These are phyloP conservation scores for Starmerella ratchasimensis DNA, from an alignment of 805 yeast genomes.

Conservation along the genomic window DNA sequence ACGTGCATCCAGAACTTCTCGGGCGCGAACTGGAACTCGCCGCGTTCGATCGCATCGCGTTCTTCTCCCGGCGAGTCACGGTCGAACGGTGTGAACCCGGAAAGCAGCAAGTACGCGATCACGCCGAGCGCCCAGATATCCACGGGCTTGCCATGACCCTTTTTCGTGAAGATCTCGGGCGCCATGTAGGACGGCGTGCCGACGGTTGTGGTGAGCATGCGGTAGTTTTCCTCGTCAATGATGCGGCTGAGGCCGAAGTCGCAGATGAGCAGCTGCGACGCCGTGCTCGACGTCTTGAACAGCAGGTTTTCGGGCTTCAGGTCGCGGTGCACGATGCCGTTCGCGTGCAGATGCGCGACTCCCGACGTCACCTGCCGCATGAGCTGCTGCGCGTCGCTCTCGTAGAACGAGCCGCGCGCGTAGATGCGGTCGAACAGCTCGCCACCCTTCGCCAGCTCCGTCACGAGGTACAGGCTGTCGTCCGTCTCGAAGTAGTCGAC, in stretches of 20 bases:
- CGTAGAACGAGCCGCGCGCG: conserved; percentile 34
- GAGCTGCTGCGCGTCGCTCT: conserved; percentile 37
- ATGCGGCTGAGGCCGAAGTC: conserved; percentile 55
- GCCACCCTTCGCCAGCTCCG: conserved; percentile 55
- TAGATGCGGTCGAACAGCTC: conserved; percentile 52
- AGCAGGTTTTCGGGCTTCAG: conserved; percentile 59
- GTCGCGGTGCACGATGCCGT: conserved; percentile 56
- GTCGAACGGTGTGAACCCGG: conserved; percentile 69
- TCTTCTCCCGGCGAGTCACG: conserved; percentile 60
- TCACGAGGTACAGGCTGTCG: conserved; percentile 39
- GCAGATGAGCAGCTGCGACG: conserved; percentile 36
- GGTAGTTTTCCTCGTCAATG: conserved; percentile 29
- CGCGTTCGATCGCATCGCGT: conserved; percentile 42
- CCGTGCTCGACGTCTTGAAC: conserved; percentile 31
- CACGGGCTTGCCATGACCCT: conserved; percentile 45
- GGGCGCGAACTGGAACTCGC: conserved; percentile 53
- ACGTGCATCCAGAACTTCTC: conserved; percentile 42
- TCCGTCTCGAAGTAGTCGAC: conserved; percentile 60
- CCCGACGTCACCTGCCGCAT: conserved; percentile 41
- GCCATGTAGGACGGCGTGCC: conserved; percentile 70
- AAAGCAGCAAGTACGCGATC: conserved; percentile 50
- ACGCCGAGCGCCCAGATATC: conserved; percentile 74
- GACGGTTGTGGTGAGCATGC: conserved; percentile 35
- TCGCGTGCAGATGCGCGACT: conserved; percentile 42
- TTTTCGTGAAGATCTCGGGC: conserved; percentile 46